Base-by-base conservation (phyloP, 225 moss, liverwort and hornwort genomes). In the Antitrichia curtipendula region DNA sequence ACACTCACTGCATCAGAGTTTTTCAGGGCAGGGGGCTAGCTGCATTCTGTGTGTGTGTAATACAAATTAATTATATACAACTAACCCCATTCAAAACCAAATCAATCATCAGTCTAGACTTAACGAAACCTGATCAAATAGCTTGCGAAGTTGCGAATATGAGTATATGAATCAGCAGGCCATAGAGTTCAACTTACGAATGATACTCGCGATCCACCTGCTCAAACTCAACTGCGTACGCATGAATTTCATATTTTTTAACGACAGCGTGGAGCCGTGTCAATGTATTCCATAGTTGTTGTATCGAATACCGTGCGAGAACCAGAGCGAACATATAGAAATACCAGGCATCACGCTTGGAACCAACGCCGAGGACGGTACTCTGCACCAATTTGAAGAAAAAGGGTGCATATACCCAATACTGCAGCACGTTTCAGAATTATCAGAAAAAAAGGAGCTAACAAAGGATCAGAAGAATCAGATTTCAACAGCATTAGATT, bases 141-240 rank as follows among this genome's bases (percentile, higher is more conserved):
- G 32, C 32, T 58, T 40, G 38, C 41, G 58, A 40, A 40, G 24
- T 58, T 40, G 38, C 41, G 58, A 40, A 40, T 40, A 28, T 78
- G 40, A 28, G 12, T 40, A 10, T 5, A 28, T 12, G 18, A 28
- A 40, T 27, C 40, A 58, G 38, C 41, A 78, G 65, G 58, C 28
- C 69, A 59, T 14, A 57, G 72, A 63, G 8, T 16, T 53, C 9
- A 78, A 83, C 91, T 91, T 93, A 94, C 94, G 93, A 94, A 74
- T 94, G 93, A 87, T 82, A 96, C 85, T 97, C 97, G 66, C 97
- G 90, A 75, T 97, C 97, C 50, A 97, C 91, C 93, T 97, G 96
- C 84, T 97, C 96, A 58, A 93, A 97, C 16, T 88, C 88, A 52
- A 96, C 91, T 13, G 92, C 95, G 11, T 71, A 86, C 14, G 91